Evolutionary conservation across 2,329 filamentous ascomycete genomes (phyloP).

Genomic region (Ilyonectria destructans): DNA sequence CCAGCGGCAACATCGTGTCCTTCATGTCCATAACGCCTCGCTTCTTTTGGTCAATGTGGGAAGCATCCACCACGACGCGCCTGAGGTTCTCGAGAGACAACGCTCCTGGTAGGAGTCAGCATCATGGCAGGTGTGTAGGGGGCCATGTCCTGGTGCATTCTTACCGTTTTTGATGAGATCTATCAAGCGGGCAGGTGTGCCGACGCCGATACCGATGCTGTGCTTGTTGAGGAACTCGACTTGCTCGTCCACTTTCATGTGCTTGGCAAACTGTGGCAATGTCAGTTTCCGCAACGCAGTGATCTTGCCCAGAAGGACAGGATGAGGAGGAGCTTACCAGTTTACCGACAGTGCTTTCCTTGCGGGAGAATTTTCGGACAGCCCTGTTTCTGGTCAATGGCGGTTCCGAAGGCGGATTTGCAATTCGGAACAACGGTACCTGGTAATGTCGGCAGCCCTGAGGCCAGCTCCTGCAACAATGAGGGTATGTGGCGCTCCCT

Average conservation of each 20-base stretch:
- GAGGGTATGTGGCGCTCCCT: constrained; percentile 87
- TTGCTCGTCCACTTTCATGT: constrained; percentile 95
- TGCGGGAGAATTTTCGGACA: constrained; percentile 84
- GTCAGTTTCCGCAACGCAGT: constrained; percentile 5
- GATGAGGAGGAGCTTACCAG: constrained; percentile 64
- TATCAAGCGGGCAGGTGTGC: constrained; percentile 86
- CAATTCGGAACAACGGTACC: constrained; percentile 62
- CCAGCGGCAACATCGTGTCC: constrained; percentile 86
- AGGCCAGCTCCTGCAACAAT: constrained; percentile 90
- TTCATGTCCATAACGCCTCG: constrained; percentile 95
- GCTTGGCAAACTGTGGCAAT: constrained; percentile 83
- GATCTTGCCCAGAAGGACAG: background rate
- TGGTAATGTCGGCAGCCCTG: constrained; percentile 87
- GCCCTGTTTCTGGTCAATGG: constrained; percentile 64
- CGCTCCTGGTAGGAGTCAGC: constrained; percentile 63
- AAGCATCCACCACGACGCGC: constrained; percentile 90
- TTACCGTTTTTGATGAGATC: constrained; percentile 87
- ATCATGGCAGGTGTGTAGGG: background rate
- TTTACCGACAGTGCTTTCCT: constrained; percentile 86
- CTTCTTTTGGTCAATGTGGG: constrained; percentile 95
- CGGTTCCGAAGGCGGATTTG: constrained; percentile 22
- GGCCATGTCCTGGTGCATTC: constrained; percentile 40
- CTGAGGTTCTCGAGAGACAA: constrained; percentile 81
- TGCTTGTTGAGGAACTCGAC: constrained; percentile 80
- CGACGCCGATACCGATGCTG: constrained; percentile 89